Conservation (phyloP, 495 filamentous ascomycete species). For the Penicillium salamii region DNA sequence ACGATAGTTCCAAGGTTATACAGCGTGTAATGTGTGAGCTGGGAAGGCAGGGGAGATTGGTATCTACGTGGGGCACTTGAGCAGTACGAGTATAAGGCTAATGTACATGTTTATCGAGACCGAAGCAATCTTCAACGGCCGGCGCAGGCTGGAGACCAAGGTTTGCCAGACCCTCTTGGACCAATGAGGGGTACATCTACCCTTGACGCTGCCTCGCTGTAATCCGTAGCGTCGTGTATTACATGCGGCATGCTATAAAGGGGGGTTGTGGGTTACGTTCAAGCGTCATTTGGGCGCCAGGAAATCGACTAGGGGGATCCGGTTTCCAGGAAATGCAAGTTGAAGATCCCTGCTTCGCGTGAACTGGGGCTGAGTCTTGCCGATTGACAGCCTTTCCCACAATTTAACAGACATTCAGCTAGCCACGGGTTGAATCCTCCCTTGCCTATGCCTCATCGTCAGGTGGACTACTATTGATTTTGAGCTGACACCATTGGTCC, state of each 20-base stretch:
- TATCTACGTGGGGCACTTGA: no score
- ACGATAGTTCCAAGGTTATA: no score
- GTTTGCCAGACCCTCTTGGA: no score
- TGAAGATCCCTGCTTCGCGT: conserved; percentile 17
- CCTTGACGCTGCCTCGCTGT: background rate
- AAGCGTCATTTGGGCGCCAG: conserved; percentile 9
- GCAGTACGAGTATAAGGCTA: no score
- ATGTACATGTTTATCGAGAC: no score
- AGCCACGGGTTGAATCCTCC: conserved; percentile 7
- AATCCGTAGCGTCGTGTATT: background rate
- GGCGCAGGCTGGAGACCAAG: background rate
- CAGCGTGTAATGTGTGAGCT: no score
- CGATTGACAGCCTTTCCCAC: background rate
- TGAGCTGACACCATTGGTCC: no score
- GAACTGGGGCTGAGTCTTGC: background rate
- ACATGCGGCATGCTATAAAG: conserved; percentile 20
- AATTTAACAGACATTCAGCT: conserved; percentile 13
- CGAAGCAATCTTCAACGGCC: no score
- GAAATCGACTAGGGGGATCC: background rate
- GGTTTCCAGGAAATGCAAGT: conserved; percentile 31
- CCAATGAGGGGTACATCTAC: background rate
- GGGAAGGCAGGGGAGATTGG: no score
- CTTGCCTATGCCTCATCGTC: background rate
- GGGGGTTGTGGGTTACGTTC: background rate
- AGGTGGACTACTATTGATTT: no score